These are phyloP conservation scores for Arthroderma sp. DNA, from an alignment of 2,329 filamentous ascomycete genomes.

Conservation along the genomic window DNA sequence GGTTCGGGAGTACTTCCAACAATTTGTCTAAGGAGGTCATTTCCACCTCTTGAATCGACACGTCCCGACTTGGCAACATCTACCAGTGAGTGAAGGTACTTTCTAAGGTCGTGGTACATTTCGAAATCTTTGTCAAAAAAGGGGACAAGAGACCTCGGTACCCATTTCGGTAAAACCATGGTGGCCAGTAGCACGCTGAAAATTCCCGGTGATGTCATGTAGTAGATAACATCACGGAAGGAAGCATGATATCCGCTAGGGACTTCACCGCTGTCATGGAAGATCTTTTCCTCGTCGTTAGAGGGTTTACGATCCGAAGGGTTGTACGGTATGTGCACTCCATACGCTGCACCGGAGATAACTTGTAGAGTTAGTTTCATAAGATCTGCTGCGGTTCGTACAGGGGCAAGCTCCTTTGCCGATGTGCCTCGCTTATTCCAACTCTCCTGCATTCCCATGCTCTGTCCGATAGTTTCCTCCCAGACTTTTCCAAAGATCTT, in stretches of 20 bases:
- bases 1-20: neutral
- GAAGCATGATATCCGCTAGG: neutral
- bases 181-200: neutral
- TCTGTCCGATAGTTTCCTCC: neutral
- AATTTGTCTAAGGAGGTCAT: neutral
- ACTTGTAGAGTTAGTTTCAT: neutral
- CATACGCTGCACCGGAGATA: neutral
- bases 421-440: neutral
- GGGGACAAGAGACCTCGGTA: neutral
- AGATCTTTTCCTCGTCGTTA: neutral
- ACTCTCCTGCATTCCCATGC: neutral
- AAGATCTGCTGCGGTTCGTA: neutral
- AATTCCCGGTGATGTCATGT: neutral
- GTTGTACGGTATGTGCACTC: neutral
- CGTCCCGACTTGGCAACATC: neutral
- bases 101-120: neutral
- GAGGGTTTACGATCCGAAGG: neutral
- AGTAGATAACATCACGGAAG: neutral
- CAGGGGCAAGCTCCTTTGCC: neutral
- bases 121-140: neutral
- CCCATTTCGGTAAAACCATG: neutral
- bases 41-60: neutral
- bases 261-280: neutral
- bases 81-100: neutral
- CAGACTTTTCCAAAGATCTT: neutral